Percentiles rank a stretch among this genome's conserved stretches.
Conservation (phyloP, 805 yeast species). For the Myxozyma nipponensis region DNA sequence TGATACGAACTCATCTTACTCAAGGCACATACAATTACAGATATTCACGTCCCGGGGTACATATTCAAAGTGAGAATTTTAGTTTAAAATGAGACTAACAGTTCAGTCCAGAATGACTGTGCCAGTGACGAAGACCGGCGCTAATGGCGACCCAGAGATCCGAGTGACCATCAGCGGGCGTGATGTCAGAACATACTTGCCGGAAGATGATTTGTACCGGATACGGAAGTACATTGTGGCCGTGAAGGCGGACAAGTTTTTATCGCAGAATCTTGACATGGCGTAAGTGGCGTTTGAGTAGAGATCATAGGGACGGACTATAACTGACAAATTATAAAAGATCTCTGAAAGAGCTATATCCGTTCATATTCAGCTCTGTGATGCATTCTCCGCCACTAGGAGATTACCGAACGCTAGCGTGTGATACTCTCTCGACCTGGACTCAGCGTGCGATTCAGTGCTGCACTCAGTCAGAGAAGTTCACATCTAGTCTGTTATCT, state of each 20-base stretch:
- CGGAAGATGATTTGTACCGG: conserved; percentile 1
- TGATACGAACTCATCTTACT: too few species aligned
- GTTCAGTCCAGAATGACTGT: background rate
- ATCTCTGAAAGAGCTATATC: conserved; percentile 27
- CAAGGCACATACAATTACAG: too few species aligned
- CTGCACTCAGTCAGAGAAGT: conserved; percentile 10
- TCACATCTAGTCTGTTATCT: conserved; percentile 6
- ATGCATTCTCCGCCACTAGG: conserved; percentile 39
- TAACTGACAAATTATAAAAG: conserved; percentile 1
- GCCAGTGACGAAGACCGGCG: background rate
- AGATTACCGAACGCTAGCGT: conserved; percentile 42
- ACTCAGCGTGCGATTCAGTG: conserved; percentile 51
- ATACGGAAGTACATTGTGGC: conserved; percentile 11
- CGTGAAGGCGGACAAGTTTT: conserved; percentile 3
- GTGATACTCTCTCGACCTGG: conserved; percentile 67
- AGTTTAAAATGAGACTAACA: too few species aligned
- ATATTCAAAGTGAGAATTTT: too few species aligned
- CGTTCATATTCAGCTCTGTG: conserved; percentile 37
- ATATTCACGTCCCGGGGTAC: too few species aligned
- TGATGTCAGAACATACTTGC: background rate
- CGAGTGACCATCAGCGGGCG: background rate
- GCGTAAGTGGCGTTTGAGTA: conserved; percentile 9
- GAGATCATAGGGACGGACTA: background rate
- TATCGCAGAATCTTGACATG: background rate
- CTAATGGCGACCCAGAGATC: background rate